phyloP scores from a whole-genome alignment of 441 rosid species.

The Sinapis alba region DNA sequence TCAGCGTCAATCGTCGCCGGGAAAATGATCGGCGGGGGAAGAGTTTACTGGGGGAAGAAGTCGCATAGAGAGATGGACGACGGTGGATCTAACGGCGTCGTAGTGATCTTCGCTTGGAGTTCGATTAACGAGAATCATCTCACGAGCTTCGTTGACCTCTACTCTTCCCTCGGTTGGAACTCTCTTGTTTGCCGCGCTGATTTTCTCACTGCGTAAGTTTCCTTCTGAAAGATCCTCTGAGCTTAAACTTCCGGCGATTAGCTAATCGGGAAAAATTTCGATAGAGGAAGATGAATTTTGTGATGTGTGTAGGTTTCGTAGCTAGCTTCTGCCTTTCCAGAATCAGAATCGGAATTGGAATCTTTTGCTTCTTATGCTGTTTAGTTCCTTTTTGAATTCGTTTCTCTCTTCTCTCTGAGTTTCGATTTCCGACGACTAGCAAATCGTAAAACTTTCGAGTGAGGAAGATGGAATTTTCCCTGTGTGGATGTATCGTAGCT shows the following conservation, averaged over 20 bases:
- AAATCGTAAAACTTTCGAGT: not conserved
- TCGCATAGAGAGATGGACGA: conserved; percentile 30
- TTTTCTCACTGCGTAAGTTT: conserved; percentile 70
- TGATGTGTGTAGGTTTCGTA: not conserved
- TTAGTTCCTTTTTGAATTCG: not conserved
- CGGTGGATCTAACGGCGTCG: conserved; percentile 60
- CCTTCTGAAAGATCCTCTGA: not conserved
- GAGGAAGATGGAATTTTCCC: not conserved
- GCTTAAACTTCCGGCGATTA: not conserved
- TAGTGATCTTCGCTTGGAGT: conserved; percentile 74
- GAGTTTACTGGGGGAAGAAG: conserved; percentile 65
- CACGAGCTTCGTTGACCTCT: conserved; percentile 57
- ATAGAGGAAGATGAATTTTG: not conserved
- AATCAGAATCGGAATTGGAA: not conserved
- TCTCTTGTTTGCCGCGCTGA: conserved; percentile 73
- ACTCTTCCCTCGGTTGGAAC: conserved; percentile 83
- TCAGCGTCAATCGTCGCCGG: conserved; percentile 11
- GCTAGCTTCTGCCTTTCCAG: not conserved
- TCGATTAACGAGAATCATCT: conserved; percentile 53
- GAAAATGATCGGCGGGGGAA: conserved; percentile 51
- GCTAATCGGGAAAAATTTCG: not conserved
- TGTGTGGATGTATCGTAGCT: not conserved
- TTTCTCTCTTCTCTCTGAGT: not conserved
- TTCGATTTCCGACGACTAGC: not conserved
- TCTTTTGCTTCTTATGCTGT: not conserved